Conservation (phyloP, 2,329 filamentous ascomycete genomes). For the Calycina herbarum region DNA sequence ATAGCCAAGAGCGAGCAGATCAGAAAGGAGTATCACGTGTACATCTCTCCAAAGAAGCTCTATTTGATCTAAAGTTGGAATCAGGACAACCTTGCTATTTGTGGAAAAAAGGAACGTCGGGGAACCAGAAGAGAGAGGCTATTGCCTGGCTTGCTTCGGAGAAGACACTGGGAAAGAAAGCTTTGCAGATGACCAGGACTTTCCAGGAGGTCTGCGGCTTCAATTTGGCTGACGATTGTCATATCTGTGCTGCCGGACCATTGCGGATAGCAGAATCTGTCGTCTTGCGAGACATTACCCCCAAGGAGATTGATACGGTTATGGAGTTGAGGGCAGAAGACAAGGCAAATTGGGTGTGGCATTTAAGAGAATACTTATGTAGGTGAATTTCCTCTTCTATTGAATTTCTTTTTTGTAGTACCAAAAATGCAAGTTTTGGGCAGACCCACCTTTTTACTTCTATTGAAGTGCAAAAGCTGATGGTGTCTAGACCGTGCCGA, state of each 20-base stretch:
- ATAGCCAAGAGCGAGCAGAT: conserved; percentile 34
- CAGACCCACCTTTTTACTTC: no score
- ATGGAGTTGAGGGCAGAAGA: conserved; percentile 40
- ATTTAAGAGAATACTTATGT: conserved; percentile 45
- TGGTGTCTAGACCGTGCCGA: conserved; percentile 57
- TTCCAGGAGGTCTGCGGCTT: conserved; percentile 73
- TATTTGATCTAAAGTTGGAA: conserved; percentile 54
- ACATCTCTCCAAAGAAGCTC: conserved; percentile 40
- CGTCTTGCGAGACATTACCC: conserved; percentile 58
- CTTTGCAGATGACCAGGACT: conserved; percentile 71
- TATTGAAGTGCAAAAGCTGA: conserved; percentile 24
- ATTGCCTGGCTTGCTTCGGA: conserved; percentile 62
- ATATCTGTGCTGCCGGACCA: conserved; percentile 53
- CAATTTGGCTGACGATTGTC: conserved; percentile 69
- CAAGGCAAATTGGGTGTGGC: conserved; percentile 48
- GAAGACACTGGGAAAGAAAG: conserved; percentile 61
- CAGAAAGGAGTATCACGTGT: conserved; percentile 38
- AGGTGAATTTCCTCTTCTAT: conserved; percentile 22
- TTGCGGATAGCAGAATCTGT: conserved; percentile 59
- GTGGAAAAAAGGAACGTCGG: conserved; percentile 39
- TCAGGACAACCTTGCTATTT: conserved; percentile 61
- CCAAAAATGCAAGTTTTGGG: neutral
- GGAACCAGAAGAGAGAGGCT: conserved; percentile 40
- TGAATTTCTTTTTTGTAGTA: neutral
- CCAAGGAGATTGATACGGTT: conserved; percentile 34